Evolutionary conservation across 257 asterid species (phyloP).

Genomic region (Galeopsis tetrahit): DNA sequence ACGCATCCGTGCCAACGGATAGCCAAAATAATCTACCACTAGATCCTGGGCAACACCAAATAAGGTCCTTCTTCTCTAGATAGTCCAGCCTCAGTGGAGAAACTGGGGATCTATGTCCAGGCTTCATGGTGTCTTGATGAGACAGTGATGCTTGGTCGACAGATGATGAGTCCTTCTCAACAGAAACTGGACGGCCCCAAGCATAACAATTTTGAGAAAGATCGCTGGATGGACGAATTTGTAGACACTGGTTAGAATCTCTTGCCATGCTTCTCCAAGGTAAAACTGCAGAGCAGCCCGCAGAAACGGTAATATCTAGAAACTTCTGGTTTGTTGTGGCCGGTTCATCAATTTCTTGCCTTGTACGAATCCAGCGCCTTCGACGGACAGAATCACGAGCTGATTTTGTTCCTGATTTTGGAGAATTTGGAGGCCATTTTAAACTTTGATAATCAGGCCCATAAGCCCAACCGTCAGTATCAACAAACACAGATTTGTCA

Average conservation of each 20-base stretch:
- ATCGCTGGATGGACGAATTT: slow-evolving; percentile 80
- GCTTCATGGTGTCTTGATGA: slow-evolving; percentile 71
- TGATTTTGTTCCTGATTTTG: slow-evolving; percentile 56
- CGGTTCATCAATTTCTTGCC: slow-evolving; percentile 53
- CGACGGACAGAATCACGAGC: slow-evolving; percentile 60
- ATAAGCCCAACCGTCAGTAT: slow-evolving; percentile 70
- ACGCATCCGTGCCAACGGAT: slow-evolving; percentile 84
- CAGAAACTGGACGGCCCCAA: slow-evolving; percentile 85
- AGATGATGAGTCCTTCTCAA: slow-evolving; percentile 76
- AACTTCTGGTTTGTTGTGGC: slow-evolving; percentile 42
- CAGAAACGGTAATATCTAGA: slow-evolving; percentile 49
- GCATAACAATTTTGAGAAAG: slow-evolving; percentile 60
- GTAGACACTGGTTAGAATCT: slow-evolving; percentile 72
- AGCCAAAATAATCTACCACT: slow-evolving; percentile 85
- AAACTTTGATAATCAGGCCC: slow-evolving; percentile 62
- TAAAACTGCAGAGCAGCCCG: slow-evolving; percentile 66
- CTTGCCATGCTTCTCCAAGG: slow-evolving; percentile 87
- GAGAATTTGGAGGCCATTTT: slow-evolving; percentile 71
- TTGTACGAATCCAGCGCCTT: slow-evolving; percentile 66
- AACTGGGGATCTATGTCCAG: slow-evolving; percentile 50
- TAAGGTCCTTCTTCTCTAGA: slow-evolving; percentile 89
- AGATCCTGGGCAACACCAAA: slow-evolving; percentile 82
- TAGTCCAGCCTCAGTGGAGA: slow-evolving; percentile 78
- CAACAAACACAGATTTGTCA: slow-evolving; percentile 69
- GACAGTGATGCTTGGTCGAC: slow-evolving; percentile 65